Percentiles rank a stretch among this genome's conserved stretches.
phyloP scores from a whole-genome alignment of 495 filamentous ascomycete species.

The Aspergillus hancockii region DNA sequence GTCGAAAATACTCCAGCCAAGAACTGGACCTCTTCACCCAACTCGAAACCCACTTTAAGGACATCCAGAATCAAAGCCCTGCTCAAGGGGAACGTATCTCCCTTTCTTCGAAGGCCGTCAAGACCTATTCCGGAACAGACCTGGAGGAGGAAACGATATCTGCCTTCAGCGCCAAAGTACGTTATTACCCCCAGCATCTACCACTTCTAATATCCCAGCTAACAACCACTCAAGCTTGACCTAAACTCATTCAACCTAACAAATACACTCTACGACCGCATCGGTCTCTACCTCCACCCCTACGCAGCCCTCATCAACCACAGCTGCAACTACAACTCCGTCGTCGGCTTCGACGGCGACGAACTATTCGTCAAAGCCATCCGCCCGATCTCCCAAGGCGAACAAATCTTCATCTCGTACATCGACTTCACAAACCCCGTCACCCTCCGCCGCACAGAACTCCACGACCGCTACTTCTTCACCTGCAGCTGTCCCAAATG shows the following conservation, averaged over 20 bases:
- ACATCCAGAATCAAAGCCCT: conserved; percentile 37
- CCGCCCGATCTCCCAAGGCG: conserved; percentile 47
- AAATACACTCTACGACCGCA: conserved; percentile 55
- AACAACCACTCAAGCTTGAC: conserved; percentile 38
- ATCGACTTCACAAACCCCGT: conserved; percentile 59
- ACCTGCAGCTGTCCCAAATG: conserved; percentile 62
- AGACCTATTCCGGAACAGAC: conserved; percentile 48
- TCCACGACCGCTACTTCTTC: conserved; percentile 65
- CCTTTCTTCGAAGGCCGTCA: conserved; percentile 55
- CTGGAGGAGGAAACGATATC: conserved; percentile 40
- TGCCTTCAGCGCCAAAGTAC: conserved; percentile 46
- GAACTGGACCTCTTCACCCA: conserved; percentile 43
- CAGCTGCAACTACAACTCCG: conserved; percentile 69
- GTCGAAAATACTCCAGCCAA: conserved; percentile 32
- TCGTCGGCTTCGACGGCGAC: conserved; percentile 60
- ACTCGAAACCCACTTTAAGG: conserved; percentile 50
- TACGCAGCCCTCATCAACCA: conserved; percentile 64
- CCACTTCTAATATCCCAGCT: background rate
- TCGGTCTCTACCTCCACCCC: conserved; percentile 64
- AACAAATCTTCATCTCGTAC: conserved; percentile 71
- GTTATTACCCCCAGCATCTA: background rate
- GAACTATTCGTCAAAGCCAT: conserved; percentile 47
- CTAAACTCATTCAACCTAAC: conserved; percentile 64
- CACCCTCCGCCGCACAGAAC: conserved; percentile 47
- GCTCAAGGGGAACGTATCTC: conserved; percentile 49